A percentile compares a stretch with the other conserved stretches of the same genome.
phyloP scores from a whole-genome alignment of 352 stramenopile genomes.

The Phytophthora sojae region DNA sequence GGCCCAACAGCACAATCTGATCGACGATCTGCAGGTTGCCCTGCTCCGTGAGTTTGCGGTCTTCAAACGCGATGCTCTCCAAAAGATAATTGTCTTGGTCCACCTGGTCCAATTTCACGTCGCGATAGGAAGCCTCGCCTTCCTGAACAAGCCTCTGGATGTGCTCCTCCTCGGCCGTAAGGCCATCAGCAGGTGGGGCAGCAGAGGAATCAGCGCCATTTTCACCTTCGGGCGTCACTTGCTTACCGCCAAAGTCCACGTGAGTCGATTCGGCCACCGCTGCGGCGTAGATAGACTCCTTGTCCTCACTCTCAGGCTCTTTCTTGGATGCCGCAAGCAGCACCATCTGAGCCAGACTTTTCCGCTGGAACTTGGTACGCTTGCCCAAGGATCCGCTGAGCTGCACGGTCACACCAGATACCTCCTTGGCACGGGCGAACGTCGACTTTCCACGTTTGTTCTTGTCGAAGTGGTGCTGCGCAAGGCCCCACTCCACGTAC shows the following conservation, averaged over 20 bases:
- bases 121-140: conserved; percentile 73
- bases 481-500: conserved; percentile 94
- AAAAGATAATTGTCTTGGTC: conserved; percentile 91
- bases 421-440: conserved; percentile 88
- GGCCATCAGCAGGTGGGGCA: conserved; percentile 34
- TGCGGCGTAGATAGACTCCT: conserved; percentile 61
- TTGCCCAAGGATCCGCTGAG: conserved; percentile 94
- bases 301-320: conserved; percentile 36
- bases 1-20: conserved; percentile 92
- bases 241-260: conserved; percentile 71
- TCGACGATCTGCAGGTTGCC: conserved; percentile 82
- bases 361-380: conserved; percentile 96
- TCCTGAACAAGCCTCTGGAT: conserved; percentile 73
- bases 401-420: conserved; percentile 85
- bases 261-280: conserved; percentile 69
- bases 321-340: conserved; percentile 76
- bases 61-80: conserved; percentile 92
- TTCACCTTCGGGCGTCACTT: conserved; percentile 25
- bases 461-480: conserved; percentile 93
- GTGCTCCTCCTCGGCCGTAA: conserved; percentile 58
- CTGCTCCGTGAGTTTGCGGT: conserved; percentile 66
- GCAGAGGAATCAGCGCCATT: neutral
- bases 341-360: conserved; percentile 92
- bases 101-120: conserved; percentile 90
- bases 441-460: conserved; percentile 90